phyloP scores from a whole-genome alignment of 345 rosid species.

The Salix dunnii region DNA sequence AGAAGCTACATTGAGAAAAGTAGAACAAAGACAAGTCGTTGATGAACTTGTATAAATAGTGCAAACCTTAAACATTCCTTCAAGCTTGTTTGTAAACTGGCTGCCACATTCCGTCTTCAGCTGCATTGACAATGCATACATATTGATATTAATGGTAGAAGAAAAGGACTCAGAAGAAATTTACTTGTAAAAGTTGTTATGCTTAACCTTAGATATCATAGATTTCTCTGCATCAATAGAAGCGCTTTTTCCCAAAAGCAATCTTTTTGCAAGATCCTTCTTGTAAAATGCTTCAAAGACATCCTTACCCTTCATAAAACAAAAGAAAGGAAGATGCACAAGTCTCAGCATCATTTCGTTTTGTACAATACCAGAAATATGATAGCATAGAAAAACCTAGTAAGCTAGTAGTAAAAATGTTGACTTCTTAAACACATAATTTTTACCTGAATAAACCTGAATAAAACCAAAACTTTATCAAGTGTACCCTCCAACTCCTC shows the following conservation, averaged over 20 bases:
- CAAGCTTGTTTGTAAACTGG: slow-evolving; percentile 97
- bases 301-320: slow-evolving; percentile 73
- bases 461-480: slow-evolving; percentile 92
- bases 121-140: slow-evolving; percentile 44
- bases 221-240: slow-evolving; percentile 99
- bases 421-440: slow-evolving; percentile 3
- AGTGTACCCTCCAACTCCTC: slow-evolving; percentile 98
- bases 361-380: not conserved
- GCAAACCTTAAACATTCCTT: slow-evolving; percentile 96
- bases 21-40: not conserved
- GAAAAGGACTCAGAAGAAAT: not conserved
- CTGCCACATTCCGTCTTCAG: slow-evolving; percentile 97
- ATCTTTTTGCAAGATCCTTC: slow-evolving; percentile 97
- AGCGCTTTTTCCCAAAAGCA: slow-evolving; percentile 93
- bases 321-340: not conserved
- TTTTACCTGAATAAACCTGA: slow-evolving; percentile 93
- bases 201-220: slow-evolving; percentile 88
- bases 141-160: slow-evolving; percentile 22
- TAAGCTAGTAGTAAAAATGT: not conserved
- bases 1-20: not conserved
- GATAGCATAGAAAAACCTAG: not conserved
- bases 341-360: slow-evolving; percentile 18
- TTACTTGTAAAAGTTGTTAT: not conserved
- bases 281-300: slow-evolving; percentile 97
- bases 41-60: not conserved